Evolutionary conservation across 495 filamentous ascomycete genomes (phyloP), one percentile per base, ranked within the genome.

Genomic region (Penicillium fimorum): DNA sequence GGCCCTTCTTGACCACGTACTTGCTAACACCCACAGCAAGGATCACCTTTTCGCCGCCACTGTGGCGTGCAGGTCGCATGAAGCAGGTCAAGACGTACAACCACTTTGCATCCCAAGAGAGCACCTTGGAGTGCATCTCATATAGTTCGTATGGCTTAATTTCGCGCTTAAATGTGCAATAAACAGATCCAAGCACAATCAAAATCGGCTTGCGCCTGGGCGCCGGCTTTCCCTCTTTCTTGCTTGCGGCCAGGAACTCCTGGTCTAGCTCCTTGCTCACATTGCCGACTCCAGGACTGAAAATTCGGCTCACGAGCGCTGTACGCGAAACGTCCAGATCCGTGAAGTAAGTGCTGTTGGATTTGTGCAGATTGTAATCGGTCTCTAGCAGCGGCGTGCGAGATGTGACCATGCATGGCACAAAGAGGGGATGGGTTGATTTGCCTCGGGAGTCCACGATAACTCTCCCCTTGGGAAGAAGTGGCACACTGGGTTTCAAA

Each of bases 1-100:
- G 76, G 0, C 92, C 92, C 63, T 89, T 83, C 76, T 97, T 97
- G 63, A 91, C 87, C 2, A 96, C 92, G 66, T 95, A 97, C 75
- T 95, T 93, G 61, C 84, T 87, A 13, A 97, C 61, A 5, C 83
- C 87, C 3, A 84, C 87, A 1, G 92, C 92, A 58, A 87, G 84
- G 33, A 97, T 77, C 22, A 75, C 74, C 58, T 84, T 79, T 59
- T 76, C 73, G 50, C 61, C 73, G n/a, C 71, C 75, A 32, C 67
- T 68, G 13, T 60, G 64, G 17, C 64, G 70, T 4, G 73, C 76
- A 42, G 75, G 69, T 61, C 79, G 75, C 27, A 96, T 82, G 53
- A 94, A 87, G 65, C 88, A 86, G 11, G 77, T 85, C 10, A 92
- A 72, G 9, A 90, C 70, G 69, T 89, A 94, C 53, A 93, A 66